These are phyloP conservation scores for Thelonectria rubi DNA, from an alignment of 2,329 filamentous ascomycete species.

Conservation along the genomic window DNA sequence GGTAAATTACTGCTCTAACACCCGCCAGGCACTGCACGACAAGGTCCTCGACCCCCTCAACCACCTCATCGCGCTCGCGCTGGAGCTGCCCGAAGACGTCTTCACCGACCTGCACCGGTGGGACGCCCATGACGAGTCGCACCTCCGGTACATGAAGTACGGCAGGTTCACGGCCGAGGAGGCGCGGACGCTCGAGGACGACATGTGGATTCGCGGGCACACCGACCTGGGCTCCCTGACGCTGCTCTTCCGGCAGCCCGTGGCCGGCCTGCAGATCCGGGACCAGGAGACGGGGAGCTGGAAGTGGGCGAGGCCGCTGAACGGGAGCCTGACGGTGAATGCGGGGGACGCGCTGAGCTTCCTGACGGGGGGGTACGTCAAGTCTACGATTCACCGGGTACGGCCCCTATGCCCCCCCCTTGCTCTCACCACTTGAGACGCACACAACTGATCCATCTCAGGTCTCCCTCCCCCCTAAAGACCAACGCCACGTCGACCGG, in stretches of 20 bases:
- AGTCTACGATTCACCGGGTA: conserved; percentile 53
- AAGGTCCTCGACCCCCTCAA: conserved; percentile 66
- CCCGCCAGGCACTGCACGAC: conserved; percentile 53
- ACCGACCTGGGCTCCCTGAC: conserved; percentile 67
- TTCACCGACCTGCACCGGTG: conserved; percentile 63
- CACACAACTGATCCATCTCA: background rate
- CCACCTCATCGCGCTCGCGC: conserved; percentile 67
- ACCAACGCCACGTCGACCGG: conserved; percentile 24
- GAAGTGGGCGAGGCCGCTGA: conserved; percentile 60
- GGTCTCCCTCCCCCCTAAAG: conserved; percentile 20
- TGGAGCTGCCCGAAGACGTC: conserved; percentile 68
- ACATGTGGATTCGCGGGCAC: conserved; percentile 59
- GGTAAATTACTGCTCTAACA: no score
- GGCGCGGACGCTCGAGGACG: conserved; percentile 53
- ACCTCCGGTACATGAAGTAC: conserved; percentile 71
- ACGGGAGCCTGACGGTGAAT: conserved; percentile 62
- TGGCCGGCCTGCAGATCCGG: conserved; percentile 64
- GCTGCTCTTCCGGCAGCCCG: conserved; percentile 66
- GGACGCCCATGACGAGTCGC: conserved; percentile 65
- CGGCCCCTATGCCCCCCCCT: background rate
- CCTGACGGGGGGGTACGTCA: conserved; percentile 58
- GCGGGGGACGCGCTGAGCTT: conserved; percentile 59
- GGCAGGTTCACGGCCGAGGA: conserved; percentile 58
- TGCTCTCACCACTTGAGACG: no score
- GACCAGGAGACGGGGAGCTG: conserved; percentile 55